These are phyloP conservation scores for Arachnopeziza araneosa DNA, from an alignment of 2,329 filamentous ascomycete species.

Conservation along the genomic window DNA sequence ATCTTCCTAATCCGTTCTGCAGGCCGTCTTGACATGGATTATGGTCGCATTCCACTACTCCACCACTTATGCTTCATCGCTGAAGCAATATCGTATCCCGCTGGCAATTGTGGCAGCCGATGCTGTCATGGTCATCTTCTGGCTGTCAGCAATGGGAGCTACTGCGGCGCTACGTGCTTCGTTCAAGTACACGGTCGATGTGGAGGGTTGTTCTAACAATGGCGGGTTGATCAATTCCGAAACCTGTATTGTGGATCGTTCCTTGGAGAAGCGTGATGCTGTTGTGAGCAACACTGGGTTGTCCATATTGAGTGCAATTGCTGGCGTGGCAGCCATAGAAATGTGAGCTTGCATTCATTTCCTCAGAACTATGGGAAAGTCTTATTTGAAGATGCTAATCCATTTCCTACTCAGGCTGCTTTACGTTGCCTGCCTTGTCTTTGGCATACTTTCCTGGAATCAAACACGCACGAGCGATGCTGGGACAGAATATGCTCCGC, in stretches of 20 bases:
- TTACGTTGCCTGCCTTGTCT: slow-evolving; percentile 5
- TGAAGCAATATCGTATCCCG: slow-evolving; percentile 1
- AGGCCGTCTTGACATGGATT: slow-evolving; percentile 13
- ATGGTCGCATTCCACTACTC: slow-evolving; percentile 4
- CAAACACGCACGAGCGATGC: background rate
- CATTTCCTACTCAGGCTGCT: slow-evolving; percentile 2
- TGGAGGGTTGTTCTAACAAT: slow-evolving; percentile 10
- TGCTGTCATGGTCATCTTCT: slow-evolving; percentile 9
- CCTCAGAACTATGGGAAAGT: background rate
- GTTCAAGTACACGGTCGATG: slow-evolving; percentile 9
- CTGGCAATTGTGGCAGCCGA: slow-evolving; percentile 1
- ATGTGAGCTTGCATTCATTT: slow-evolving; percentile 7
- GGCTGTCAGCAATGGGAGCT: slow-evolving; percentile 14
- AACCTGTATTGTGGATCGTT: slow-evolving; percentile 5
- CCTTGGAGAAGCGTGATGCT: slow-evolving; percentile 5
- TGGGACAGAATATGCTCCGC: background rate
- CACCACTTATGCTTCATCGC: slow-evolving; percentile 4
- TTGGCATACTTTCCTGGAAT: slow-evolving; percentile 4
- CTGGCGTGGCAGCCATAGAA: slow-evolving; percentile 11
- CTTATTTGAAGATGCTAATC: background rate
- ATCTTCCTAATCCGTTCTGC: background rate
- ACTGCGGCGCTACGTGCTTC: slow-evolving; percentile 6
- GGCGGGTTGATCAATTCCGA: slow-evolving; percentile 1
- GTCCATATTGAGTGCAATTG: slow-evolving; percentile 9
- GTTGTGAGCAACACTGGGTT: slow-evolving; percentile 6